Evolutionary conservation across 179 eudicot species (phyloP).

Genomic region (Vitellaria paradoxa): DNA sequence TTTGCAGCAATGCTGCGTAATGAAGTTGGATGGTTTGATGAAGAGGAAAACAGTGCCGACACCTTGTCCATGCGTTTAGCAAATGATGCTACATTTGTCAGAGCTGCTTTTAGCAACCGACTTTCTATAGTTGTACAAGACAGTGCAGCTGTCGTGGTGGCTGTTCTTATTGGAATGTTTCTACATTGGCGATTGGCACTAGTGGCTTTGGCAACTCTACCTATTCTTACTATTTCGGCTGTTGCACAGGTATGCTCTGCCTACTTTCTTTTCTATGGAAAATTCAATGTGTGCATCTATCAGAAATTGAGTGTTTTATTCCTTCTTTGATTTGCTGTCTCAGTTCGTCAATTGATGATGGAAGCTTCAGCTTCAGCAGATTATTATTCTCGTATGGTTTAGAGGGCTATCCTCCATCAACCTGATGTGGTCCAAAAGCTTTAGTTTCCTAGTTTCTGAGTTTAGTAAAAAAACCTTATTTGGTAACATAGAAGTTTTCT

Average conservation of each 20-base stretch:
- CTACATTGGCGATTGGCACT: conserved; percentile 90
- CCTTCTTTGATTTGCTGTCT: neutral
- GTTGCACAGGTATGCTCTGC: conserved; percentile 74
- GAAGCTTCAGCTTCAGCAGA: neutral
- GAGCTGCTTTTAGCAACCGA: conserved; percentile 99
- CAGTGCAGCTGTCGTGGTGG: conserved; percentile 87
- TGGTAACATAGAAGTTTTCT: no score
- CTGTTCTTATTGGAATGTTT: conserved; percentile 85
- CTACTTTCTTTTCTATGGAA: neutral
- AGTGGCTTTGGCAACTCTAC: conserved; percentile 90
- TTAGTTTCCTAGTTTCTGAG: no score
- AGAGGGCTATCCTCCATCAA: conserved; percentile 1
- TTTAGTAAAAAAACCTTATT: no score
- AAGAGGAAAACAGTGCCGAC: conserved; percentile 96
- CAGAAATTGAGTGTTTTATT: neutral
- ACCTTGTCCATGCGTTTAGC: conserved; percentile 98
- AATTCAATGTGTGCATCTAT: no score
- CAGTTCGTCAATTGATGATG: neutral
- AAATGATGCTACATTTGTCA: conserved; percentile 99
- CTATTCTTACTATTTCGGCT: conserved; percentile 83
- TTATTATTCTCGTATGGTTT: neutral
- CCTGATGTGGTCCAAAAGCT: no score
- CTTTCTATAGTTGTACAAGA: conserved; percentile 97
- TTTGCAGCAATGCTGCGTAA: conserved; percentile 89
- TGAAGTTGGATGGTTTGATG: conserved; percentile 99